Percentiles rank a stretch among this genome's conserved stretches.
Evolutionary conservation across 148 eudicot genomes (phyloP).

Genomic region (Salicornia ramosissima): DNA sequence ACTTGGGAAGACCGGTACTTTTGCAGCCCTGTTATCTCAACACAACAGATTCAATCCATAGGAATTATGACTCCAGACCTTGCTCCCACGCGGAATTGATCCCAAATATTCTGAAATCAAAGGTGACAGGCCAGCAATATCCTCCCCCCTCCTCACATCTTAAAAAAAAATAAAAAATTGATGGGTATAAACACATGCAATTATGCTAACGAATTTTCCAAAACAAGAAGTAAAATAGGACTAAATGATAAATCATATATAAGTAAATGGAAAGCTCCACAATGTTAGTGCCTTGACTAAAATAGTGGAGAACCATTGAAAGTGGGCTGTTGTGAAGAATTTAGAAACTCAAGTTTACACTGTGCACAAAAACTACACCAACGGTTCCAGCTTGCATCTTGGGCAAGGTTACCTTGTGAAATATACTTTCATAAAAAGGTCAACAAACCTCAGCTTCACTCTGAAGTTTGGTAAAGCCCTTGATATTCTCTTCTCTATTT

Average conservation of each 20-base stretch:
- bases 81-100: neutral
- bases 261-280: neutral
- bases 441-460: constrained; percentile 61
- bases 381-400: neutral
- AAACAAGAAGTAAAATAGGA: neutral
- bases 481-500: constrained; percentile 26
- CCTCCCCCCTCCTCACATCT: neutral
- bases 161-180: neutral
- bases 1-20: neutral
- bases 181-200: neutral
- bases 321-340: neutral
- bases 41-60: neutral
- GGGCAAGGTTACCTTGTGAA: neutral
- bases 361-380: neutral
- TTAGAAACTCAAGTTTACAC: neutral
- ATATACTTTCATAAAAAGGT: neutral
- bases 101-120: neutral
- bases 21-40: neutral
- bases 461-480: constrained; percentile 71
- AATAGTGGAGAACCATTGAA: neutral
- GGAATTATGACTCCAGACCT: neutral
- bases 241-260: neutral
- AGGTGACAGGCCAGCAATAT: neutral
- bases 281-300: neutral
- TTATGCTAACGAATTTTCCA: neutral